Percentiles rank a stretch among this genome's conserved stretches.
These are phyloP conservation scores for Claviceps maximensis DNA, from an alignment of 2,329 filamentous ascomycete genomes.

Conservation along the genomic window DNA sequence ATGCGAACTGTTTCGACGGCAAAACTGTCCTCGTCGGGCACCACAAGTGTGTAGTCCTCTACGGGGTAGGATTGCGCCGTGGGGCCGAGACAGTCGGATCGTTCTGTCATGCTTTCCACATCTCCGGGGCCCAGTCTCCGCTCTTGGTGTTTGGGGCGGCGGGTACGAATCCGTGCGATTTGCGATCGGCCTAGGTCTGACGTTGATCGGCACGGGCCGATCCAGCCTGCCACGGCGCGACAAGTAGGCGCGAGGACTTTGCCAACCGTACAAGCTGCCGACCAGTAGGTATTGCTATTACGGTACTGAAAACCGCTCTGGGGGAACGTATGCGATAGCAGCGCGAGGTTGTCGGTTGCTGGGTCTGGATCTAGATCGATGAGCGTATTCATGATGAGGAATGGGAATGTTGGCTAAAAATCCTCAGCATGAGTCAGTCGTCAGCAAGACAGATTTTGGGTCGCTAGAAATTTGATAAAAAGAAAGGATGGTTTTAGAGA, in stretches of 20 bases:
- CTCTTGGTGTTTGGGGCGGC: conserved; percentile 35
- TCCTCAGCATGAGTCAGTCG: background rate
- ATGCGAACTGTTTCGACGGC: conserved; percentile 54
- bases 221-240: conserved; percentile 57
- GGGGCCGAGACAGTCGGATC: conserved; percentile 57
- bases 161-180: conserved; percentile 54
- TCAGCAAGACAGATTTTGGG: background rate
- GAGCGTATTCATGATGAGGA: conserved; percentile 65
- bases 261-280: conserved; percentile 56
- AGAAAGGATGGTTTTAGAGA: background rate
- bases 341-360: conserved; percentile 49
- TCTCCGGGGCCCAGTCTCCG: conserved; percentile 40
- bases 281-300: conserved; percentile 64
- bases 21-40: conserved; percentile 43
- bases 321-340: conserved; percentile 55
- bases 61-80: conserved; percentile 49
- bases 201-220: conserved; percentile 58
- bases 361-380: conserved; percentile 62
- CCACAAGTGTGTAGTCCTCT: conserved; percentile 50
- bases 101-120: conserved; percentile 50
- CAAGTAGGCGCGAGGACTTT: conserved; percentile 65
- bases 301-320: conserved; percentile 66
- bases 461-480: background rate
- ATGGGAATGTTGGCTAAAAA: conserved; percentile 46
- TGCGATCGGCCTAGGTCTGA: conserved; percentile 54